phyloP scores from a whole-genome alignment of 78 protist species.

The Dictyostelium purpureum region DNA sequence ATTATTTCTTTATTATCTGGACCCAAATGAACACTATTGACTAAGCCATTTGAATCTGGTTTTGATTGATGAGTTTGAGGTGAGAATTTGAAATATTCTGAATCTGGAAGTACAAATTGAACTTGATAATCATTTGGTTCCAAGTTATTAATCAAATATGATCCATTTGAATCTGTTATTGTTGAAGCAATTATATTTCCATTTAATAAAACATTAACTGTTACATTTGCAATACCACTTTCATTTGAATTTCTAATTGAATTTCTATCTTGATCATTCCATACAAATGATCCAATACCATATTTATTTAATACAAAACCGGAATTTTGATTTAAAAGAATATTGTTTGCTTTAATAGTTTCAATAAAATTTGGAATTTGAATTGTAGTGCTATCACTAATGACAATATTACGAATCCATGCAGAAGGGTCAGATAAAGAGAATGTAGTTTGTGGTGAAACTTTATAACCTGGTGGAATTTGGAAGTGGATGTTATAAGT shows the following conservation, averaged over 20 bases:
- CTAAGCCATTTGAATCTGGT: neutral
- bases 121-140: neutral
- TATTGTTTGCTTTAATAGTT: neutral
- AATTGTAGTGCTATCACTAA: neutral
- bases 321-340: neutral
- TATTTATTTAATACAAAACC: neutral
- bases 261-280: conserved; percentile 21
- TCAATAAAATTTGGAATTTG: neutral
- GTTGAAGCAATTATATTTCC: neutral
- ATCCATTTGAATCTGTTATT: neutral
- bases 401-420: neutral
- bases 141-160: neutral
- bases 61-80: neutral
- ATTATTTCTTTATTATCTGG: neutral
- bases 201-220: neutral
- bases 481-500: neutral
- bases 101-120: neutral
- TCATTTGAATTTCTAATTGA: neutral
- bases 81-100: neutral
- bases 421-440: conserved; percentile 7
- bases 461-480: neutral
- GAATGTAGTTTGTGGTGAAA: neutral
- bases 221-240: conserved; percentile 5
- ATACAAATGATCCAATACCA: conserved; percentile 30
- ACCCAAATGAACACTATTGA: neutral